Evolutionary conservation across 2,329 filamentous ascomycete species (phyloP).

Genomic region (Trichoderma simmonsii): DNA sequence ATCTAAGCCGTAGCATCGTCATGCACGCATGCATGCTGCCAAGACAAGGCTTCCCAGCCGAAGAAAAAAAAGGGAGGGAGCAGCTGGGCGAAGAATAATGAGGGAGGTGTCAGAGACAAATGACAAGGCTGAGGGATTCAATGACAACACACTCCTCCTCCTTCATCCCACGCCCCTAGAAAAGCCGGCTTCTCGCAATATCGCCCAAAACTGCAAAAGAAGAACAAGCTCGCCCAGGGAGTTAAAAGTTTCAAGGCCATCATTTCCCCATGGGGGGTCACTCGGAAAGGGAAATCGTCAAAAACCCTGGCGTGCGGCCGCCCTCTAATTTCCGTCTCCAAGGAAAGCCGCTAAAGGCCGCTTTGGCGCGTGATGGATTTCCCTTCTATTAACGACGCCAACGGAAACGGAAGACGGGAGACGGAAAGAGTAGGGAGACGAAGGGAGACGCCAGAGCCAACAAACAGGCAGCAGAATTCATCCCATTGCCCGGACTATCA

Average conservation of each 20-base stretch:
- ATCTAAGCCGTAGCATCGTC: not conserved
- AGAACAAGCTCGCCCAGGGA: not conserved
- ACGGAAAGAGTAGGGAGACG: not conserved
- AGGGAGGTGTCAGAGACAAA: not conserved
- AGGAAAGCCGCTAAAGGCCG: not conserved
- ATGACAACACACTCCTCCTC: not conserved
- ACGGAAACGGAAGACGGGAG: not conserved
- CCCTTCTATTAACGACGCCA: not conserved
- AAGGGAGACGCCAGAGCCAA: not conserved
- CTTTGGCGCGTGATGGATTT: not conserved
- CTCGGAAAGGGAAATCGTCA: not conserved
- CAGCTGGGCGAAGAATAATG: not conserved
- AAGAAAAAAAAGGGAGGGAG: not conserved
- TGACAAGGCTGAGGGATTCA: not conserved
- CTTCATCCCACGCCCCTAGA: not conserved
- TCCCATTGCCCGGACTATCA: not conserved
- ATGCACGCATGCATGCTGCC: not conserved
- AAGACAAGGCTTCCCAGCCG: not conserved
- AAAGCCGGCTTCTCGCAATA: not conserved
- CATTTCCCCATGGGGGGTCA: constrained; percentile 9
- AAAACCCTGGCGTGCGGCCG: not conserved
- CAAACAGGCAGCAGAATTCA: not conserved
- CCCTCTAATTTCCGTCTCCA: not conserved
- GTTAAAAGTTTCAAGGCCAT: not conserved
- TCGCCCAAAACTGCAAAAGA: not conserved